phyloP scores from a whole-genome alignment of 2,329 filamentous ascomycete genomes.

The Leptographium flavum region DNA sequence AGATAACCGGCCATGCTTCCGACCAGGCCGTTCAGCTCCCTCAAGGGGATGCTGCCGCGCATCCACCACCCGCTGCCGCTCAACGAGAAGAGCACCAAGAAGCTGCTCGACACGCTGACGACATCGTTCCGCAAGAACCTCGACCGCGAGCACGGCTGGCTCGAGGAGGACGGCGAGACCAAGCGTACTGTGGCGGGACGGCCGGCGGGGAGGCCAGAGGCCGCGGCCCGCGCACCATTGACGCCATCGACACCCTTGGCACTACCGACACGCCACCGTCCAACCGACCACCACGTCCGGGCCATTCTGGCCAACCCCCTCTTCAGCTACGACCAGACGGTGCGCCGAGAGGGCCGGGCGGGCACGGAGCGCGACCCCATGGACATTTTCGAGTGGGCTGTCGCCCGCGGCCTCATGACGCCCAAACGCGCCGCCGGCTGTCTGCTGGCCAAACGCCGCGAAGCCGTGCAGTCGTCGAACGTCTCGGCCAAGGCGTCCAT shows the following conservation, averaged over 20 bases:
- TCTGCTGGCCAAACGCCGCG: slow-evolving; percentile 30
- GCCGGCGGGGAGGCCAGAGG: not conserved
- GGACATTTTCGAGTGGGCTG: slow-evolving; percentile 41
- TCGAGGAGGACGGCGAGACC: slow-evolving; percentile 17
- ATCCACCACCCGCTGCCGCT: slow-evolving; percentile 39
- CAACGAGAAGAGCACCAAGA: slow-evolving; percentile 33
- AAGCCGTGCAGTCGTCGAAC: slow-evolving; percentile 21
- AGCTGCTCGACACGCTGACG: slow-evolving; percentile 41
- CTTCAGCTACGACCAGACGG: slow-evolving; percentile 26
- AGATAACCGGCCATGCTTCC: slow-evolving; percentile 16
- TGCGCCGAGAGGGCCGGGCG: slow-evolving; percentile 10
- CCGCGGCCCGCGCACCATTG: not conserved
- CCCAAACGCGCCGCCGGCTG: slow-evolving; percentile 37
- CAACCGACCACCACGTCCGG: slow-evolving; percentile 36
- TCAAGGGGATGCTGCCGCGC: slow-evolving; percentile 26
- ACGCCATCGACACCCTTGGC: not conserved
- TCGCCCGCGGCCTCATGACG: slow-evolving; percentile 42
- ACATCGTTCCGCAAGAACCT: slow-evolving; percentile 42
- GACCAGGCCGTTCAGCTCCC: slow-evolving; percentile 22
- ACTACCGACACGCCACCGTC: slow-evolving; percentile 15
- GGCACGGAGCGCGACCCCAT: slow-evolving; percentile 27
- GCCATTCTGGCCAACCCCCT: slow-evolving; percentile 43
- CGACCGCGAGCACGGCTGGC: slow-evolving; percentile 40
- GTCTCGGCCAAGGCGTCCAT: slow-evolving; percentile 21
- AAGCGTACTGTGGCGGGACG: too few relatives aligned